phyloP scores from a whole-genome alignment of 2,329 filamentous ascomycete genomes.

The Penicillium corylophilum region DNA sequence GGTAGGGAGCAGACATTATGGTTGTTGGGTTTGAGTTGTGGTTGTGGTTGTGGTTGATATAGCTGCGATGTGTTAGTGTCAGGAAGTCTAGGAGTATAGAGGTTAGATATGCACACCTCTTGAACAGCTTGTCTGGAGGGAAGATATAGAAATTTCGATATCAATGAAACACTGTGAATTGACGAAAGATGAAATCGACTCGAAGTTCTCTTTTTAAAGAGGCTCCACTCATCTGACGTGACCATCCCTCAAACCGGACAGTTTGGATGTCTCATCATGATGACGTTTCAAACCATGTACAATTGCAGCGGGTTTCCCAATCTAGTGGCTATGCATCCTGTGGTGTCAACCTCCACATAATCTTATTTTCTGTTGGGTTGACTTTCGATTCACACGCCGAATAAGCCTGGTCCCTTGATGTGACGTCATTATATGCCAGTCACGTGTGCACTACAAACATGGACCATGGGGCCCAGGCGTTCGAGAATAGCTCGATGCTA shows the following conservation, averaged over 20 bases:
- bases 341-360: neutral
- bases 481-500: neutral
- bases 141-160: neutral
- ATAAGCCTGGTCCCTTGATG: neutral
- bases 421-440: neutral
- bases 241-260: constrained; percentile 14
- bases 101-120: neutral
- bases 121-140: neutral
- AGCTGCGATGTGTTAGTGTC: neutral
- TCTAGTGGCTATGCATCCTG: neutral
- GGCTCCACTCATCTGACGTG: constrained; percentile 13
- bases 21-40: neutral
- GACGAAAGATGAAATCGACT: neutral
- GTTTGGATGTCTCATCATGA: constrained; percentile 28
- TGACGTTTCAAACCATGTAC: constrained; percentile 24
- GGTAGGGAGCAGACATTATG: constrained; percentile 59
- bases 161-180: neutral
- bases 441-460: neutral
- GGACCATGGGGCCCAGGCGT: neutral
- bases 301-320: neutral
- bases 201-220: neutral
- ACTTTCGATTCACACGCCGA: neutral
- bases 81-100: neutral
- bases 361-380: neutral
- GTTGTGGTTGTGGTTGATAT: neutral